Evolutionary conservation across 257 asterid genomes (phyloP).

Genomic region (Solanum lignicaule): DNA sequence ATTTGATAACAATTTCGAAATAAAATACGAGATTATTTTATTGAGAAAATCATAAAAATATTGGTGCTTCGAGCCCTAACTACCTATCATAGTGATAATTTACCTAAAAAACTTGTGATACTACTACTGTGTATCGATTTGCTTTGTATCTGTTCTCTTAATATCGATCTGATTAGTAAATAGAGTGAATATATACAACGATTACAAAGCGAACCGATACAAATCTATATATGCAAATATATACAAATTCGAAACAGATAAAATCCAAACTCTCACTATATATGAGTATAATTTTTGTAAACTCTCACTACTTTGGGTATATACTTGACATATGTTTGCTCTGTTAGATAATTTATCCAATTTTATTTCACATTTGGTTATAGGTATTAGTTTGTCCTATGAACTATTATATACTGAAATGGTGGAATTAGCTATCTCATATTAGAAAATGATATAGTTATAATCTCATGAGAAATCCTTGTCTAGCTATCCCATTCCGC

Average conservation of each 20-base stretch:
- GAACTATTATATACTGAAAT: too few relatives aligned
- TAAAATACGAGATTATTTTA: neutral
- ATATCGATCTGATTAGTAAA: neutral
- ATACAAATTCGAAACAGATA: neutral
- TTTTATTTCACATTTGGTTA: too few relatives aligned
- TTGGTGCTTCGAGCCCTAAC: neutral
- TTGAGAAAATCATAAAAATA: neutral
- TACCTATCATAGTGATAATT: neutral
- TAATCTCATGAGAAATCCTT: too few relatives aligned
- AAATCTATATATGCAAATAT: neutral
- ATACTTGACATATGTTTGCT: neutral
- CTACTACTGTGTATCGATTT: neutral
- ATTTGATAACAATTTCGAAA: neutral
- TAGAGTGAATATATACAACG: too few relatives aligned
- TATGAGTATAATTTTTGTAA: too few relatives aligned
- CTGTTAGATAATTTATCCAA: too few relatives aligned
- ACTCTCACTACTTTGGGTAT: neutral
- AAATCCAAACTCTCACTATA: neutral
- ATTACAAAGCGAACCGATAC: too few relatives aligned
- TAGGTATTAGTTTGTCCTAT: too few relatives aligned
- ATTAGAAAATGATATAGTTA: too few relatives aligned
- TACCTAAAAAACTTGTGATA: neutral
- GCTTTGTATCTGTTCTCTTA: neutral
- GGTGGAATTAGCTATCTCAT: too few relatives aligned
- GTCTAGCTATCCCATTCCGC: neutral